Conservation (phyloP, 108 stramenopile genomes). For the Nitzschia sp. region DNA sequence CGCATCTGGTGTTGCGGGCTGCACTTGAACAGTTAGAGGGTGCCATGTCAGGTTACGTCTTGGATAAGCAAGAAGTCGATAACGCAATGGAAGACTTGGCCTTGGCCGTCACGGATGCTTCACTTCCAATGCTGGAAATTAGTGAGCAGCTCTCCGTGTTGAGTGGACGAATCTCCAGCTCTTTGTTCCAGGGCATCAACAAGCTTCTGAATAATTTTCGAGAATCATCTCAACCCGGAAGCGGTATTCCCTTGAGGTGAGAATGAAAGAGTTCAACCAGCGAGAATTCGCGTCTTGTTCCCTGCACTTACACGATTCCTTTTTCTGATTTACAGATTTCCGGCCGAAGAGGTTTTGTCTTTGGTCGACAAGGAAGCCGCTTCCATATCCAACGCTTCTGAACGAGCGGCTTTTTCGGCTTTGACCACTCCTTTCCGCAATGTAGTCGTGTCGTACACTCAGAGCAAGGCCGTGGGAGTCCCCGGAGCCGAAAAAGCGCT, state of each 20-base stretch:
- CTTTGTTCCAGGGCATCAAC: constrained; percentile 61
- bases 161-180: constrained; percentile 85
- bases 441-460: constrained; percentile 72
- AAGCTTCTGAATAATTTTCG: constrained; percentile 63
- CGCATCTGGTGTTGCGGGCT: constrained; percentile 79
- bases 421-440: constrained; percentile 69
- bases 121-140: constrained; percentile 87
- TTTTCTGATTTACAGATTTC: constrained; percentile 53
- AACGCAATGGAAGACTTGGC: constrained; percentile 64
- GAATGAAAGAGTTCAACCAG: constrained; percentile 8
- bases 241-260: constrained; percentile 39
- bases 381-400: constrained; percentile 57
- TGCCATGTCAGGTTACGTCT: constrained; percentile 87
- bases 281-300: too few species aligned
- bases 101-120: constrained; percentile 73
- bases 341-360: constrained; percentile 65
- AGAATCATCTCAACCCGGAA: constrained; percentile 20
- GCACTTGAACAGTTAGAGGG: constrained; percentile 72
- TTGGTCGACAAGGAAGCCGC: constrained; percentile 48
- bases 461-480: constrained; percentile 56
- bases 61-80: constrained; percentile 53
- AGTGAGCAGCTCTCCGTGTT: constrained; percentile 95
- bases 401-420: constrained; percentile 64
- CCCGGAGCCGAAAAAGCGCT: constrained; percentile 84
- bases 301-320: background rate